Conservation (phyloP, 2,329 filamentous ascomycete species). For the Xylariaceae sp. region DNA sequence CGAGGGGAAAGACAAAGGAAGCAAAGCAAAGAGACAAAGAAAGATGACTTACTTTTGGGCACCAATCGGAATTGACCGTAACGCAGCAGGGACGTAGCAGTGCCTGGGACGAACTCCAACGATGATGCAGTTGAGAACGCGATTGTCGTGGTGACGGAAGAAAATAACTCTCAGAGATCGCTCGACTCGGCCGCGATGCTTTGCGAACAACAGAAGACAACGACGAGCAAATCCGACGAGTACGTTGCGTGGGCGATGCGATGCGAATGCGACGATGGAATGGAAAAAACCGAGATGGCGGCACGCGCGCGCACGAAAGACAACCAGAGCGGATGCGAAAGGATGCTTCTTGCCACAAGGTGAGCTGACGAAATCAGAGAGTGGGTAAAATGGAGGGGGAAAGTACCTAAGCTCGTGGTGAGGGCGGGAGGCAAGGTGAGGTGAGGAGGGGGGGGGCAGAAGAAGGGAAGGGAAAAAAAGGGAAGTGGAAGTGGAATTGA, state of each 20-base stretch:
- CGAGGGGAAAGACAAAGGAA: constrained; percentile 9
- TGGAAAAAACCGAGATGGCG: constrained; percentile 31
- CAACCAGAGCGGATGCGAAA: constrained; percentile 32
- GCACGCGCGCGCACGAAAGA: constrained; percentile 33
- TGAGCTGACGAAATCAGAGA: constrained; percentile 33
- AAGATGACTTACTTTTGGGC: constrained; percentile 48
- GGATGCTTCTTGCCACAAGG: constrained; percentile 36
- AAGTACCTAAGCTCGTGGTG: constrained; percentile 7
- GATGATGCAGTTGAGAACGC: constrained; percentile 14
- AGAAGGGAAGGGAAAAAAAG: constrained; percentile 28
- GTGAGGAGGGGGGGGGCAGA: constrained; percentile 19
- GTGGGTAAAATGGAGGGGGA: constrained; percentile 26
- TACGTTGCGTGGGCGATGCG: constrained; percentile 22
- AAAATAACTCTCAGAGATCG: constrained; percentile 26
- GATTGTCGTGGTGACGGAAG: constrained; percentile 15
- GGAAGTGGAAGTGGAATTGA: constrained; percentile 23
- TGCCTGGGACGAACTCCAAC: constrained; percentile 27
- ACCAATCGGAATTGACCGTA: constrained; percentile 36
- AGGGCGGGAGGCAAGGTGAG: constrained; percentile 29
- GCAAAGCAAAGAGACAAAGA: constrained; percentile 18
- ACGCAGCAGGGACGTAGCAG: constrained; percentile 29
- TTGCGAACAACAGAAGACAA: constrained; percentile 16
- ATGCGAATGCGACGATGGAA: constrained; percentile 26
- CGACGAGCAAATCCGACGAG: constrained; percentile 29
- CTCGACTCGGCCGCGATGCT: constrained; percentile 25